These are phyloP conservation scores for Plantago coronopus DNA, from an alignment of 305 asterid species.

Conservation along the genomic window DNA sequence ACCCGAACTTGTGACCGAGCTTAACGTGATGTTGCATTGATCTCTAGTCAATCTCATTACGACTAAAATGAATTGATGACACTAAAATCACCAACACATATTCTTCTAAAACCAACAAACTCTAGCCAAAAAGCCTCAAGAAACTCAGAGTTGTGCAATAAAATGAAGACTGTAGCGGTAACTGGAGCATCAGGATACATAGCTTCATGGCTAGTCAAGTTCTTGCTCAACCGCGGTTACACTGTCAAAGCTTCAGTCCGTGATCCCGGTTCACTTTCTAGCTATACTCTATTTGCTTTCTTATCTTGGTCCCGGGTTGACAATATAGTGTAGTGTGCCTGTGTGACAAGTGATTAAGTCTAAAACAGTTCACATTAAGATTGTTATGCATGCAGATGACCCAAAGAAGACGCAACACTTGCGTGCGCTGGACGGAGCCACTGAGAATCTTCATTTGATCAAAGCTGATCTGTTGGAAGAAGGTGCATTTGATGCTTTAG, in stretches of 20 bases:
- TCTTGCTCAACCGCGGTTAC: constrained; percentile 34
- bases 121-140: not conserved
- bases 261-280: constrained; percentile 30
- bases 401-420: constrained; percentile 51
- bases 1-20: too few relatives aligned
- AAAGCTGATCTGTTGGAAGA: constrained; percentile 50
- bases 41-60: too few relatives aligned
- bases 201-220: constrained; percentile 39
- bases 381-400: constrained; percentile 33
- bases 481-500: constrained; percentile 47
- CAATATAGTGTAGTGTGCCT: too few relatives aligned
- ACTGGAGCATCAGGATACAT: constrained; percentile 36
- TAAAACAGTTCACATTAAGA: too few relatives aligned
- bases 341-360: too few relatives aligned
- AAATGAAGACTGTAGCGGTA: constrained; percentile 37
- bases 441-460: constrained; percentile 48
- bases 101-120: not conserved
- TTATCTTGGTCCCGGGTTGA: too few relatives aligned
- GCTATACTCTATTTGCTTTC: not conserved
- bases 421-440: constrained; percentile 44
- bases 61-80: too few relatives aligned
- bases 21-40: too few relatives aligned
- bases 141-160: not conserved
- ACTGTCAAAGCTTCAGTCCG: constrained; percentile 39
- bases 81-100: too few relatives aligned